A percentile compares a stretch with the other conserved stretches of the same genome.
Evolutionary conservation across 108 stramenopile genomes (phyloP).

Genomic region (Craspedostauros australis): DNA sequence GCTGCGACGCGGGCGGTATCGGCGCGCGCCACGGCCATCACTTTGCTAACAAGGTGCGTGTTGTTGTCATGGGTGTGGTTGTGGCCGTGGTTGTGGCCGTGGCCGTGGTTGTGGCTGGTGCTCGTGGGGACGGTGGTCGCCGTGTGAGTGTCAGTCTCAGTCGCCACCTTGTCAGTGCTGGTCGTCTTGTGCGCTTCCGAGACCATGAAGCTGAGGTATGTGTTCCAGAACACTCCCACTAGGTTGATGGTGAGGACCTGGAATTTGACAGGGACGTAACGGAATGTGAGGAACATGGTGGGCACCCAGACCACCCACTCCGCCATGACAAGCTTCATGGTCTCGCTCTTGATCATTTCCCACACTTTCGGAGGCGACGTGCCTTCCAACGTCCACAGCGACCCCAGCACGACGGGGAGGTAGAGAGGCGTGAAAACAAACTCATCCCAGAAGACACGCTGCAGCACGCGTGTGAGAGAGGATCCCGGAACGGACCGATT

Average conservation of each 20-base stretch:
- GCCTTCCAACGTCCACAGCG: constrained; percentile 65
- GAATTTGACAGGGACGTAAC: constrained; percentile 62
- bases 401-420: constrained; percentile 55
- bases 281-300: constrained; percentile 74
- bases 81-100: too few relatives aligned
- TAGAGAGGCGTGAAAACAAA: constrained; percentile 70
- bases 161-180: too few relatives aligned
- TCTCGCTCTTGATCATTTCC: constrained; percentile 12
- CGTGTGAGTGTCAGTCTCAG: too few relatives aligned
- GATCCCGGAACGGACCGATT: constrained; percentile 50
- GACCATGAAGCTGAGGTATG: constrained; percentile 59
- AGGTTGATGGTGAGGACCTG: constrained; percentile 78
- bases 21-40: too few relatives aligned
- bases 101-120: too few relatives aligned
- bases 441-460: constrained; percentile 69
- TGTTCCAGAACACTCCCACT: constrained; percentile 86
- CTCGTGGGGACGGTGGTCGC: too few relatives aligned
- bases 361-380: constrained; percentile 9
- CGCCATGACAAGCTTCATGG: constrained; percentile 17
- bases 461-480: constrained; percentile 19
- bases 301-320: constrained; percentile 73
- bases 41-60: too few relatives aligned
- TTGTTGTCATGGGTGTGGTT: too few relatives aligned
- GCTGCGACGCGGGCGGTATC: too few relatives aligned
- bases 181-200: constrained; percentile 24